phyloP scores from a whole-genome alignment of 2,329 filamentous ascomycete genomes.

The Sclerotiophoma versabilis region DNA sequence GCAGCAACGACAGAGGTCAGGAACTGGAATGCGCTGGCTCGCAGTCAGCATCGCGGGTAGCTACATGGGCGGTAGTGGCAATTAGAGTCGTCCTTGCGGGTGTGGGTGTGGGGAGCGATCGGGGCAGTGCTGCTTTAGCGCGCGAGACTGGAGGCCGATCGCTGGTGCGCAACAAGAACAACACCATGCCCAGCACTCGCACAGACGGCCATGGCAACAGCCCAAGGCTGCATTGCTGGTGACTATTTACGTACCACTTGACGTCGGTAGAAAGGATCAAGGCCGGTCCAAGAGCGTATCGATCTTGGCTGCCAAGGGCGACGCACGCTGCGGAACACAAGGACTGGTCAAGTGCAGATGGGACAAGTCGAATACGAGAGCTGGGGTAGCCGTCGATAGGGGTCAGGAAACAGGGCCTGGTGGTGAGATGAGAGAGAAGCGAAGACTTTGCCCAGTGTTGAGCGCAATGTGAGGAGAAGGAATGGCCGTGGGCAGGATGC shows the following conservation, averaged over 20 bases:
- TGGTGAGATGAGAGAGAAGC: not conserved
- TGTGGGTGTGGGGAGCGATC: constrained; percentile 31
- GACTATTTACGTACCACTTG: constrained; percentile 37
- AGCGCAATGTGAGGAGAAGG: constrained; percentile 1
- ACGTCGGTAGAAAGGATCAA: constrained; percentile 27
- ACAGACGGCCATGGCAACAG: constrained; percentile 4
- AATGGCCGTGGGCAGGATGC: constrained; percentile 4
- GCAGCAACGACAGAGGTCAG: constrained; percentile 18
- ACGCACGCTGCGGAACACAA: constrained; percentile 27
- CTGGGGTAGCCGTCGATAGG: not conserved
- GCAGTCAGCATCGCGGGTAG: constrained; percentile 44
- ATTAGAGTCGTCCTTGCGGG: constrained; percentile 21
- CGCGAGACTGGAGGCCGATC: constrained; percentile 20
- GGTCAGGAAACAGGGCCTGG: not conserved
- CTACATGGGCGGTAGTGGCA: constrained; percentile 30
- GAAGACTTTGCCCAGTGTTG: not conserved
- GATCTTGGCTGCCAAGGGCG: constrained; percentile 37
- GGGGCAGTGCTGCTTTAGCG: constrained; percentile 33
- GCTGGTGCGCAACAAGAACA: constrained; percentile 12
- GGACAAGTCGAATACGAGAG: not conserved
- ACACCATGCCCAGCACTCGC: constrained; percentile 17
- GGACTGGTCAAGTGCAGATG: constrained; percentile 9
- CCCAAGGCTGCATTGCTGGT: constrained; percentile 6
- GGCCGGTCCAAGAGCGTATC: constrained; percentile 33
- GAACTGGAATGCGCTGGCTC: constrained; percentile 31